Percentiles rank a stretch among this genome's conserved stretches.
phyloP scores from a whole-genome alignment of 768 basidiomycete species.

The Kockovaella imperatae region DNA sequence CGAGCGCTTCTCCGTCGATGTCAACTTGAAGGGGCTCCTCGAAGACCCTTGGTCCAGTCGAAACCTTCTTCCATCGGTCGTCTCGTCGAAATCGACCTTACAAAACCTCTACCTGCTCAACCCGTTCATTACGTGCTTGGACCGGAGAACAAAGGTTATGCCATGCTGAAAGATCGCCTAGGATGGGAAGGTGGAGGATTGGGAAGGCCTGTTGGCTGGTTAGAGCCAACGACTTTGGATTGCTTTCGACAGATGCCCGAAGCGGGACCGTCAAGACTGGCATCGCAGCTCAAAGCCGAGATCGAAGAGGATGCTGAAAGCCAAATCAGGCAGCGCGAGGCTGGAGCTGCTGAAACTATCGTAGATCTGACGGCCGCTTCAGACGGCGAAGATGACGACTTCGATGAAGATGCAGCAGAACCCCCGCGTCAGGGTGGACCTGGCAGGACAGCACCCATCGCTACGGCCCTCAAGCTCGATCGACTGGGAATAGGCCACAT shows the following conservation, averaged over 20 bases:
- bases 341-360: constrained; percentile 6
- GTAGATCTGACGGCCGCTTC: constrained; percentile 22
- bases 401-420: neutral
- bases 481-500: constrained; percentile 32
- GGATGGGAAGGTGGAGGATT: constrained; percentile 40
- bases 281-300: neutral
- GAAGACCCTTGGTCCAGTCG: neutral
- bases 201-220: constrained; percentile 20
- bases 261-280: neutral
- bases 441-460: constrained; percentile 35
- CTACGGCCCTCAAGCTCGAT: constrained; percentile 35
- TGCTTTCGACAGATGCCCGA: neutral
- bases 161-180: constrained; percentile 20
- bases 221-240: constrained; percentile 1
- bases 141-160: constrained; percentile 36
- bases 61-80: constrained; percentile 15
- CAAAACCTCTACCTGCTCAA: constrained; percentile 1
- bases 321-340: constrained; percentile 8
- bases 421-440: constrained; percentile 12
- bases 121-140: constrained; percentile 36
- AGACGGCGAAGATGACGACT: neutral
- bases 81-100: constrained; percentile 17
- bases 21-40: constrained; percentile 7
- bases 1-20: constrained; percentile 17
- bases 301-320: neutral